Evolutionary conservation across 2,329 filamentous ascomycete species (phyloP), one percentile per base, ranked within the genome.

Genomic region (Alternaria sp.): DNA sequence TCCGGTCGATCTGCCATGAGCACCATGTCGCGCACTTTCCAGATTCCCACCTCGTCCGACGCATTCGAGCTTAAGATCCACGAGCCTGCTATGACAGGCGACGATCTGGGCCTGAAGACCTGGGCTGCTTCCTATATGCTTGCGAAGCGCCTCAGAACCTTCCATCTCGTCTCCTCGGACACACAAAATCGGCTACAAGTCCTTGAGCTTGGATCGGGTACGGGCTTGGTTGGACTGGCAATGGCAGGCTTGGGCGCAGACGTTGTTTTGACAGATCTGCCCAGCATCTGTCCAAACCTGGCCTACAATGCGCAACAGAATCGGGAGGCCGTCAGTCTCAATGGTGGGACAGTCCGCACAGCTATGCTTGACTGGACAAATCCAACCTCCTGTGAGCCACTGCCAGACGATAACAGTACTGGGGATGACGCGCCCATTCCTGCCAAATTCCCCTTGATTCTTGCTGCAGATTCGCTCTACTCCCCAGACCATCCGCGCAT

Each of bases 91-190:
- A 84, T 98, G 59, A 97, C 93, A 0, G 91, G 91, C 7, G 95
- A 97, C 79, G 91, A 92, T 62, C 84, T 98, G 17, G 96, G 96
- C 1, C 86, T 96, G 78, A 98, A 99, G 80, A 99, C 96, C 0
- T 98, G 96, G 96, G 93, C 92, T 1, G 95, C 93, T 0, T 95
- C 93, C 0, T 96, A 93, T 74, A 86, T 96, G 3, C 88, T 98
- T 5, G 91, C 95, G 0, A 90, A 88, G 69, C 88, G 91, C 23
- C 86, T 98, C 25, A 74, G 75, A 51, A 66, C 63, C 4, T 74
- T 85, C 15, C 36, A 67, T 5, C 44, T 78, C 6, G 36, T 68
- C 12, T 28, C 59, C 2, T 5, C 23, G 13, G 49, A 17, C 15
- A 36, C 23, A 15, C 51, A 52, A 10, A n/a, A 59, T 7, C 66